A percentile compares a stretch with the other conserved stretches of the same genome.
phyloP scores from a whole-genome alignment of 352 stramenopile genomes.

The Halophytophthora batemanensis region DNA sequence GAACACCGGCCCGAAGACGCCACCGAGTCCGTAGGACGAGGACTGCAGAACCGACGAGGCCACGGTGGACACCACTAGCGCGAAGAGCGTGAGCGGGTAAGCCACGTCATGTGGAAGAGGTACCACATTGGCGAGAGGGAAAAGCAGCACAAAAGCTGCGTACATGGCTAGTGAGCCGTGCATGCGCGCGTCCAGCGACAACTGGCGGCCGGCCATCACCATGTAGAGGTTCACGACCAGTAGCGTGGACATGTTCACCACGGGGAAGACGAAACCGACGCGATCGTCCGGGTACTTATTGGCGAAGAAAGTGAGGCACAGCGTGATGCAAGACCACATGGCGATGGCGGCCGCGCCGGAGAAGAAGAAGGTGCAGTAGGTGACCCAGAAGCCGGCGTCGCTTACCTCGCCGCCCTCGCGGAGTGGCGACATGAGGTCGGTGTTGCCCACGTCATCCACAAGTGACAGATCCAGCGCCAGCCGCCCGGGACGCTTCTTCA shows the following conservation, averaged over 20 bases:
- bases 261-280: conserved; percentile 75
- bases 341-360: conserved; percentile 60
- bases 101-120: conserved; percentile 36
- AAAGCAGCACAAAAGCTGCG: conserved; percentile 48
- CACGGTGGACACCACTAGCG: conserved; percentile 63
- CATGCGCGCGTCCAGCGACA: conserved; percentile 58
- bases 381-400: conserved; percentile 47
- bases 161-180: conserved; percentile 51
- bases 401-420: conserved; percentile 19
- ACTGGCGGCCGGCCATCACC: conserved; percentile 63
- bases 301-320: conserved; percentile 74
- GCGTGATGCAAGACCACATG: conserved; percentile 76
- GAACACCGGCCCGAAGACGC: conserved; percentile 75
- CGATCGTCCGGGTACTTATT: conserved; percentile 60
- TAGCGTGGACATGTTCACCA: conserved; percentile 84
- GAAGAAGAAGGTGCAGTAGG: conserved; percentile 79
- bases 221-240: conserved; percentile 79
- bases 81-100: conserved; percentile 57
- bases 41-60: conserved; percentile 69
- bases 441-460: conserved; percentile 9
- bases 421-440: conserved; percentile 1
- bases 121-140: conserved; percentile 64
- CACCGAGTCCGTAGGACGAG: conserved; percentile 67
- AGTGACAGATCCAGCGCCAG: conserved; percentile 16
- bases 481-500: conserved; percentile 1